Conservation (phyloP, 129 eudicot species). For the Centrapalus pauciflorus region DNA sequence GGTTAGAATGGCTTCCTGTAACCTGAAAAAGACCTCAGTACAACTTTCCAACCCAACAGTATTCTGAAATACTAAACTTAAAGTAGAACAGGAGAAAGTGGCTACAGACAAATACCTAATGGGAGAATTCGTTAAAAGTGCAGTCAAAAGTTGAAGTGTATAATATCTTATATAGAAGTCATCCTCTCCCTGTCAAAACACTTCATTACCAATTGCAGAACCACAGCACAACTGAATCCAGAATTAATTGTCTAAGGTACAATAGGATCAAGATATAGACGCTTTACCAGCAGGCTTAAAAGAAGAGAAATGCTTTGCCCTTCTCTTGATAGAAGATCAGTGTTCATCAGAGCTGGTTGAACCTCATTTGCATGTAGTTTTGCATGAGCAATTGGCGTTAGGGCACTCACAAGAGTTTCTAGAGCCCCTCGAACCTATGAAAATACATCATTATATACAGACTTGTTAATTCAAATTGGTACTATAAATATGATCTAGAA, state of each 20-base stretch:
- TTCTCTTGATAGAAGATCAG: conserved; percentile 91
- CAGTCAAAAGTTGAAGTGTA: conserved; percentile 87
- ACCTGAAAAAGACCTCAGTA: conserved; percentile 47
- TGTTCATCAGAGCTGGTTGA: conserved; percentile 83
- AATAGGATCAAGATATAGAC: conserved; percentile 6
- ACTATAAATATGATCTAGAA: not conserved
- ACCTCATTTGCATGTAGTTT: conserved; percentile 59
- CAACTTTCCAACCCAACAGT: conserved; percentile 1
- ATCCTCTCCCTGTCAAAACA: conserved; percentile 70
- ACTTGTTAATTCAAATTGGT: conserved; percentile 10
- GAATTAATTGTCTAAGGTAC: conserved; percentile 2
- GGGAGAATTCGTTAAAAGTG: conserved; percentile 77
- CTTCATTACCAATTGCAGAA: conserved; percentile 14
- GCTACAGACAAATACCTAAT: conserved; percentile 45
- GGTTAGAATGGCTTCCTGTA: conserved; percentile 92
- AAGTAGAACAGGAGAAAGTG: not conserved
- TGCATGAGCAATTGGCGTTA: conserved; percentile 79
- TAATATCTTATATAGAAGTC: conserved; percentile 94
- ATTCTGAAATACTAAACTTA: not conserved
- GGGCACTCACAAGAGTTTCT: conserved; percentile 87
- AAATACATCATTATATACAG: conserved; percentile 20
- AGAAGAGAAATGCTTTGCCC: conserved; percentile 85
- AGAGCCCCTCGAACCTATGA: conserved; percentile 89
- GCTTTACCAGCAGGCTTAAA: conserved; percentile 73
- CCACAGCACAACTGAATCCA: not conserved